Evolutionary conservation across 108 stramenopile genomes (phyloP).

Genomic region (Nannochloropsis gaditana): DNA sequence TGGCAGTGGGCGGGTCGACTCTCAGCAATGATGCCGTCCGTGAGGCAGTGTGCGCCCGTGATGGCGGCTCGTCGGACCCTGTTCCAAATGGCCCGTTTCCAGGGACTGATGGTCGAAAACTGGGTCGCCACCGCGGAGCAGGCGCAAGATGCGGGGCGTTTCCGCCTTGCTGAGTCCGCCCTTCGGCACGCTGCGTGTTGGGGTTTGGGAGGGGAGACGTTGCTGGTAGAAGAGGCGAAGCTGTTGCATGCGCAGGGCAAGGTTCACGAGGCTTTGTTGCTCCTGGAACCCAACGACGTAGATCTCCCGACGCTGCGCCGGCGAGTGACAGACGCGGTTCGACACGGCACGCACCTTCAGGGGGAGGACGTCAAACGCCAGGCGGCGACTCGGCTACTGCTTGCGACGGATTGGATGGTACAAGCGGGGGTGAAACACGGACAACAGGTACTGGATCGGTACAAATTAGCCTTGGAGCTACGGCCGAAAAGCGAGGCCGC

Average conservation of each 20-base stretch:
- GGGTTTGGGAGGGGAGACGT: slow-evolving; percentile 36
- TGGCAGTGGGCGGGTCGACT: slow-evolving; percentile 39
- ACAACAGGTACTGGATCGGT: slow-evolving; percentile 43
- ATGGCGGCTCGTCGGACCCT: slow-evolving; percentile 29
- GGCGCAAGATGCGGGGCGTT: slow-evolving; percentile 45
- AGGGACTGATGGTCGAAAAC: slow-evolving; percentile 33
- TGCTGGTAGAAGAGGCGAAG: slow-evolving; percentile 46
- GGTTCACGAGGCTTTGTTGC: slow-evolving; percentile 42
- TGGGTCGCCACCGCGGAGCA: slow-evolving; percentile 42
- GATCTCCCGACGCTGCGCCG: slow-evolving; percentile 39
- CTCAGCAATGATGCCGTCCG: slow-evolving; percentile 37
- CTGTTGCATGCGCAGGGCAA: slow-evolving; percentile 35
- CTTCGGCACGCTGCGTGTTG: slow-evolving; percentile 44
- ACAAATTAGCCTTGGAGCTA: slow-evolving; percentile 49
- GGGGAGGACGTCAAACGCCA: slow-evolving; percentile 33
- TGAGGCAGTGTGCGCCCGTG: slow-evolving; percentile 44
- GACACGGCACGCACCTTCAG: neutral
- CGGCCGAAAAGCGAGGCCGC: slow-evolving; percentile 45
- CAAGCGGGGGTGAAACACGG: slow-evolving; percentile 52
- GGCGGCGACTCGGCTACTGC: slow-evolving; percentile 46
- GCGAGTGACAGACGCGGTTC: slow-evolving; percentile 18
- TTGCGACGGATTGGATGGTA: slow-evolving; percentile 50
- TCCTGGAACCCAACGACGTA: slow-evolving; percentile 47
- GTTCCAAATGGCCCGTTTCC: slow-evolving; percentile 12
- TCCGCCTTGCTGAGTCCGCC: slow-evolving; percentile 40